Percentiles rank a stretch among this genome's conserved stretches.
phyloP scores from a whole-genome alignment of 2,329 filamentous ascomycete genomes.

The Harringtonia lauricola region DNA sequence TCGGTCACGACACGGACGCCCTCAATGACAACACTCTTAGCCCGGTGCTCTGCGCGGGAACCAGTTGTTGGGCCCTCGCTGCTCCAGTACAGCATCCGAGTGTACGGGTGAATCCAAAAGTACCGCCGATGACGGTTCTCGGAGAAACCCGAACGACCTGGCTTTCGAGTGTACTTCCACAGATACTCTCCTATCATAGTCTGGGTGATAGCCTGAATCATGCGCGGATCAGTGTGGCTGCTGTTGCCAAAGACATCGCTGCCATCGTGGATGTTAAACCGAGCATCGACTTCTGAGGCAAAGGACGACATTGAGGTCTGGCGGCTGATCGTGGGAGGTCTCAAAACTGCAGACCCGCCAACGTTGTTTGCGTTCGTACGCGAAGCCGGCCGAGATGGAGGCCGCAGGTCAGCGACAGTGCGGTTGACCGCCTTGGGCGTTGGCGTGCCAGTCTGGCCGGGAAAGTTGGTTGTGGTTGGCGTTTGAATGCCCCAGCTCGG shows the following conservation, averaged over 20 bases:
- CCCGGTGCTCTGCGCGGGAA: slow-evolving; percentile 60
- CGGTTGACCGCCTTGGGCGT: slow-evolving; percentile 41
- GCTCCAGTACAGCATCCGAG: slow-evolving; percentile 93
- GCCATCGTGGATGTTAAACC: slow-evolving; percentile 67
- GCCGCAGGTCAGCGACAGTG: slow-evolving; percentile 32
- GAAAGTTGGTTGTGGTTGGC: slow-evolving; percentile 3
- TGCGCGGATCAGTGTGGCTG: slow-evolving; percentile 76
- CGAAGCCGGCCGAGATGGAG: slow-evolving; percentile 30
- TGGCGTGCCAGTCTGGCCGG: slow-evolving; percentile 31
- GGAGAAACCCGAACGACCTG: slow-evolving; percentile 80
- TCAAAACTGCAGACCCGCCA: not conserved
- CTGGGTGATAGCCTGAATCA: slow-evolving; percentile 98
- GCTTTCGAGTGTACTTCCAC: slow-evolving; percentile 97
- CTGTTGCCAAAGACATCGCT: slow-evolving; percentile 38
- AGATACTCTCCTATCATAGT: slow-evolving; percentile 99
- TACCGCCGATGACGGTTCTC: slow-evolving; percentile 85
- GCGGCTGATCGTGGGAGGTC: slow-evolving; percentile 27
- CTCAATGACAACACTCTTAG: slow-evolving; percentile 90
- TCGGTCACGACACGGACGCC: slow-evolving; percentile 85
- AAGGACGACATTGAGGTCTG: slow-evolving; percentile 92
- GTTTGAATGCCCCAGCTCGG: slow-evolving; percentile 6
- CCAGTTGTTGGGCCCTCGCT: slow-evolving; percentile 74
- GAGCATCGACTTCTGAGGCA: slow-evolving; percentile 80
- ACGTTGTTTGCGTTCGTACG: slow-evolving; percentile 10
- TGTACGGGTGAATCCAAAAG: slow-evolving; percentile 99